These are phyloP conservation scores for Fusarium austroafricanum DNA, from an alignment of 2,329 filamentous ascomycete species.

Conservation along the genomic window DNA sequence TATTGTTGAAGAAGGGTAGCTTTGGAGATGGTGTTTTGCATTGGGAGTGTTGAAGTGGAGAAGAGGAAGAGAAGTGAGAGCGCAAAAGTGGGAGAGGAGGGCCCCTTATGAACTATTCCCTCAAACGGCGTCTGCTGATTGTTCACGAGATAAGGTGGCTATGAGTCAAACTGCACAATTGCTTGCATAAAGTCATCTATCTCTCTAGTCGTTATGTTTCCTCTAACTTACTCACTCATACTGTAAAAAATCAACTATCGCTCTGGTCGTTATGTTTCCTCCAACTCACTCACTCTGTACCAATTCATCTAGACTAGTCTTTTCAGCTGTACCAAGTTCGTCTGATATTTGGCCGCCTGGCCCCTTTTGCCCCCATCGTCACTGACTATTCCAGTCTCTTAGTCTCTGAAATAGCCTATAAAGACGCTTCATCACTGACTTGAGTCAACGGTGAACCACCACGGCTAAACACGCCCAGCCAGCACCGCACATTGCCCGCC, in stretches of 20 bases:
- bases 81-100: slow-evolving; percentile 2
- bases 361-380: not conserved
- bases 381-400: not conserved
- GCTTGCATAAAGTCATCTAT: slow-evolving; percentile 13
- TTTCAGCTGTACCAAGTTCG: not conserved
- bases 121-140: slow-evolving; percentile 9
- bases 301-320: slow-evolving; percentile 8
- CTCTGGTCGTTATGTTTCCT: no score
- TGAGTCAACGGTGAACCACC: slow-evolving; percentile 44
- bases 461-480: slow-evolving; percentile 72
- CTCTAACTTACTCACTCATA: not conserved
- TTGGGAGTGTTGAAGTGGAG: slow-evolving; percentile 4
- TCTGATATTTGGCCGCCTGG: slow-evolving; percentile 5
- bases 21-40: not conserved
- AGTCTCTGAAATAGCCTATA: not conserved
- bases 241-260: no score
- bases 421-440: slow-evolving; percentile 16
- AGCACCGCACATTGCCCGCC: slow-evolving; percentile 67
- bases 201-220: slow-evolving; percentile 5
- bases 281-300: slow-evolving; percentile 1
- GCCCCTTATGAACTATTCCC: slow-evolving; percentile 15
- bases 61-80: slow-evolving; percentile 6
- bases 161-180: slow-evolving; percentile 29
- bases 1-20: not conserved
- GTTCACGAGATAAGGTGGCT: slow-evolving; percentile 17